Conservation (phyloP, 2,329 filamentous ascomycete genomes). For the Scytalidium sp. region DNA sequence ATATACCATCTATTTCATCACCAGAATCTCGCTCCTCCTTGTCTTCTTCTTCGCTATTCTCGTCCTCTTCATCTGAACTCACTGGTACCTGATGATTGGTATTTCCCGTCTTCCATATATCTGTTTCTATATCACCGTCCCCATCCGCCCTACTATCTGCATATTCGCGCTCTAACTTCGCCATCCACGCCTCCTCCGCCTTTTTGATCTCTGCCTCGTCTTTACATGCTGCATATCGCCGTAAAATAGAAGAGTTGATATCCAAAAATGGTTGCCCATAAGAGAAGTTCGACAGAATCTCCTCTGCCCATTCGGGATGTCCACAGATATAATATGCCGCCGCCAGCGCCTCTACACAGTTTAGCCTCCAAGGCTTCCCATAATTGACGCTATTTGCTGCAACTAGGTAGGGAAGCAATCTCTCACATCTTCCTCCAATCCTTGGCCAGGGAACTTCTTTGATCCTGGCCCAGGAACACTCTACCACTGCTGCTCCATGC, state of each 20-base stretch:
- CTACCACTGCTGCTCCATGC: constrained; percentile 91
- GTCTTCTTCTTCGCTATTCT: constrained; percentile 42
- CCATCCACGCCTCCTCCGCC: constrained; percentile 84
- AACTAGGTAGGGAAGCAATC: constrained; percentile 88
- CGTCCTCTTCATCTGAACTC: constrained; percentile 51
- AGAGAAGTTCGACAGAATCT: constrained; percentile 78
- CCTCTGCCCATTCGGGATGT: constrained; percentile 83
- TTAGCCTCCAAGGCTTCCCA: constrained; percentile 89
- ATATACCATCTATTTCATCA: constrained; percentile 54
- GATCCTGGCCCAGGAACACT: constrained; percentile 94
- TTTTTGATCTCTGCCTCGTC: constrained; percentile 81
- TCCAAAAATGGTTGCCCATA: constrained; percentile 88
- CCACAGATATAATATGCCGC: constrained; percentile 94
- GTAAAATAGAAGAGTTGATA: constrained; percentile 82
- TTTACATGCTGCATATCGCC: constrained; percentile 78
- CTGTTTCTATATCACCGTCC: constrained; percentile 58
- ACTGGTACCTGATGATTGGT: constrained; percentile 63
- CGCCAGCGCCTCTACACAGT: constrained; percentile 92
- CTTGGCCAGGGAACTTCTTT: constrained; percentile 86
- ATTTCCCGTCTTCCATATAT: constrained; percentile 91
- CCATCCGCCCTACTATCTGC: constrained; percentile 69
- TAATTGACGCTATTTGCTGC: constrained; percentile 98
- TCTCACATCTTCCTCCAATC: constrained; percentile 91
- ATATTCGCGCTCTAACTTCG: constrained; percentile 86
- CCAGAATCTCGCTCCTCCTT: constrained; percentile 35